Conservation (phyloP, 441 rosid genomes). For the Jatropha podagrica region DNA sequence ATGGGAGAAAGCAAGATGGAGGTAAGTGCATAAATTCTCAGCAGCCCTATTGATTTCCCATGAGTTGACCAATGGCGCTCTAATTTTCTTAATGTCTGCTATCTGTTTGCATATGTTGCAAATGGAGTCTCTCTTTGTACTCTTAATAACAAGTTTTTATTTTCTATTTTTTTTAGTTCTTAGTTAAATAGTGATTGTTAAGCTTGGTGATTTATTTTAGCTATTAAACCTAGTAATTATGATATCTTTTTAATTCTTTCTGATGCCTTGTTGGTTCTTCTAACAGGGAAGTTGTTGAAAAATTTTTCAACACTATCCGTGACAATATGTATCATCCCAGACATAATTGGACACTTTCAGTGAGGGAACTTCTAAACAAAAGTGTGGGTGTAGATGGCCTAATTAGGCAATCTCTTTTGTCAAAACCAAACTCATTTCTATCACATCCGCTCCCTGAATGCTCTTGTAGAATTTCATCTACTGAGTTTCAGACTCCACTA, state of each 20-base stretch:
- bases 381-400: constrained; percentile 82
- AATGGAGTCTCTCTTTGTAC: background rate
- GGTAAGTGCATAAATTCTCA: background rate
- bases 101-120: background rate
- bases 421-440: constrained; percentile 68
- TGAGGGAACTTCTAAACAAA: constrained; percentile 74
- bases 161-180: background rate
- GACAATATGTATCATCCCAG: constrained; percentile 78
- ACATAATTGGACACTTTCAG: constrained; percentile 67
- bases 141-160: too few species aligned
- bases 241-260: background rate
- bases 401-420: constrained; percentile 57
- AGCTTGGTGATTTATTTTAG: background rate
- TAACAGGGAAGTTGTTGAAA: constrained; percentile 68
- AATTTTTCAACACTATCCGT: constrained; percentile 51
- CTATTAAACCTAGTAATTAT: background rate
- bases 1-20: background rate
- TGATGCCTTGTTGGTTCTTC: constrained; percentile 13
- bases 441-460: constrained; percentile 98
- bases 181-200: background rate
- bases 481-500: constrained; percentile 34
- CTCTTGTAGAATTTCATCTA: constrained; percentile 71
- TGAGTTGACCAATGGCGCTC: background rate
- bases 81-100: background rate
- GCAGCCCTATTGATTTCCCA: background rate